A percentile compares a stretch with the other conserved stretches of the same genome.
Evolutionary conservation across 164 flowering plant species (phyloP).

Genomic region (Nymphaea thermarum): DNA sequence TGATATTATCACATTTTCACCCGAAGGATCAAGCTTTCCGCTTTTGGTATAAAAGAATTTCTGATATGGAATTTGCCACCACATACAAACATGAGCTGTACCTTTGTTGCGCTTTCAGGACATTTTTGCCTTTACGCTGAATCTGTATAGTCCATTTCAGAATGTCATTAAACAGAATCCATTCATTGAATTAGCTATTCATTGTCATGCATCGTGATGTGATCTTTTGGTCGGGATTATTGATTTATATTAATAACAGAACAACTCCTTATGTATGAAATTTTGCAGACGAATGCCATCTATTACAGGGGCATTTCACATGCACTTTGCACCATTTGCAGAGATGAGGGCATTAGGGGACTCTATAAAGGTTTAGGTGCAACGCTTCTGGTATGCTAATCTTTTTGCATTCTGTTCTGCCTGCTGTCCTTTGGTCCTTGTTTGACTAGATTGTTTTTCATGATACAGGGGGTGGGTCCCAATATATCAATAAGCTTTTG

Average conservation of each 20-base stretch:
- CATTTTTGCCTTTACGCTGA: too few species aligned
- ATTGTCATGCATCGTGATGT: background rate
- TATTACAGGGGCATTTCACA: slow-evolving; percentile 66
- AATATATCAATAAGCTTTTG: slow-evolving; percentile 80
- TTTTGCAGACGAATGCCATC: slow-evolving; percentile 41
- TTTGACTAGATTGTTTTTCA: background rate
- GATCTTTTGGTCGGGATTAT: background rate
- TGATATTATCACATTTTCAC: too few species aligned
- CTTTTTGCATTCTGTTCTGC: background rate
- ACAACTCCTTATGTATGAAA: background rate
- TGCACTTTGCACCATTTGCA: slow-evolving; percentile 53
- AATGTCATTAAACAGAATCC: background rate
- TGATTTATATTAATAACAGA: background rate
- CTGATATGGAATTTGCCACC: too few species aligned
- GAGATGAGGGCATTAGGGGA: slow-evolving; percentile 62
- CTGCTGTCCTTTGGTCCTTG: background rate
- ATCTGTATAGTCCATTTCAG: too few species aligned
- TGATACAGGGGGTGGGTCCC: slow-evolving; percentile 78
- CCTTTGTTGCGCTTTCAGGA: too few species aligned
- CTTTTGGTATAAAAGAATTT: too few species aligned
- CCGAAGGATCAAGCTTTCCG: too few species aligned
- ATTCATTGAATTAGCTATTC: background rate
- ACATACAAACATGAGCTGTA: too few species aligned
- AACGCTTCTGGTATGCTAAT: slow-evolving; percentile 55
- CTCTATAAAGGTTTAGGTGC: slow-evolving; percentile 86